Conservation (phyloP, 805 yeast species). For the Zygoascus ofunaensis region DNA sequence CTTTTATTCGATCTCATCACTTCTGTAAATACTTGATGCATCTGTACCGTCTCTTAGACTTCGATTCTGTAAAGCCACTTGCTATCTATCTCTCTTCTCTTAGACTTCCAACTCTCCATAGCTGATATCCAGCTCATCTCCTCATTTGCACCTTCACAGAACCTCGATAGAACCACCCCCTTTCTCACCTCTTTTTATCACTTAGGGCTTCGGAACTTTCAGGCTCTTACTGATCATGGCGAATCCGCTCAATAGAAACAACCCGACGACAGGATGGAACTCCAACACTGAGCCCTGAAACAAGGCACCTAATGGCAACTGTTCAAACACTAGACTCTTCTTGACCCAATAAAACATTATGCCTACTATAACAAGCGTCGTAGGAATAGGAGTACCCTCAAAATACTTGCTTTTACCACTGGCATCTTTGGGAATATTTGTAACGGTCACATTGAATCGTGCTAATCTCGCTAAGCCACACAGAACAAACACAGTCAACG, state of each 20-base stretch:
- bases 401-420: slow-evolving; percentile 83
- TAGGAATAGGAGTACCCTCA: slow-evolving; percentile 95
- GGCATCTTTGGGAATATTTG: slow-evolving; percentile 82
- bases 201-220: slow-evolving; percentile 75
- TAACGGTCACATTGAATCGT: slow-evolving; percentile 88
- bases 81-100: too few relatives aligned
- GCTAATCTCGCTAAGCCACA: slow-evolving; percentile 94
- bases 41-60: too few relatives aligned
- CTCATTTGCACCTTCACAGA: too few relatives aligned
- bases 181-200: too few relatives aligned
- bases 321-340: slow-evolving; percentile 33
- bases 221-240: slow-evolving; percentile 86
- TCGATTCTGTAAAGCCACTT: too few relatives aligned
- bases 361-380: slow-evolving; percentile 65
- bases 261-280: slow-evolving; percentile 59
- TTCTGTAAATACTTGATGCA: too few relatives aligned
- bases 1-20: too few relatives aligned
- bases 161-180: too few relatives aligned
- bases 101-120: too few relatives aligned
- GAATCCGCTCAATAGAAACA: slow-evolving; percentile 75
- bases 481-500: slow-evolving; percentile 74
- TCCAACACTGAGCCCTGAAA: slow-evolving; percentile 45
- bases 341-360: slow-evolving; percentile 62
- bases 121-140: too few relatives aligned
- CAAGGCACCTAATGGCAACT: slow-evolving; percentile 57